phyloP scores from a whole-genome alignment of 2,329 filamentous ascomycete species.

The Pleomassaria siparia region DNA sequence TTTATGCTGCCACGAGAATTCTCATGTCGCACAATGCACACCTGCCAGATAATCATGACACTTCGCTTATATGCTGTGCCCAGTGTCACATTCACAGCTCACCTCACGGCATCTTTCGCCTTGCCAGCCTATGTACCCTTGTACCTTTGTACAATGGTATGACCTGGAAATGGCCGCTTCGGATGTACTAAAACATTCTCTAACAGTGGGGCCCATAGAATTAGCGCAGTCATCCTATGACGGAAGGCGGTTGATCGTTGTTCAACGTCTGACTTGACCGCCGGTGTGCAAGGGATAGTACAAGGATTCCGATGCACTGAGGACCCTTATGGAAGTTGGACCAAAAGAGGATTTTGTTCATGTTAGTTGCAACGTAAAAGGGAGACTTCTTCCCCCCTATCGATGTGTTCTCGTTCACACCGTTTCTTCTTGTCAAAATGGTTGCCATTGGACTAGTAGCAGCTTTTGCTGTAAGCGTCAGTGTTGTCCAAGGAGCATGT shows the following conservation, averaged over 20 bases:
- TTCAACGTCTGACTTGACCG: constrained; percentile 2
- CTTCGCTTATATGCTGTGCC: constrained; percentile 13
- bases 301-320: neutral
- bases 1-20: neutral
- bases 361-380: neutral
- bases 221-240: constrained; percentile 4
- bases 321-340: neutral
- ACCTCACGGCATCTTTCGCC: constrained; percentile 7
- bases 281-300: neutral
- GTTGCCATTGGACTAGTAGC: constrained; percentile 23
- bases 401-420: constrained; percentile 1
- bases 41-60: neutral
- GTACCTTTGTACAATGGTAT: no score
- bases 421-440: constrained; percentile 22
- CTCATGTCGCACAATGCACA: neutral
- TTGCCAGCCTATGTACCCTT: no score
- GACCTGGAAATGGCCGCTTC: constrained; percentile 9
- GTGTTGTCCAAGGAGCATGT: constrained; percentile 30
- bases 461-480: constrained; percentile 25
- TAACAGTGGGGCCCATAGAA: constrained; percentile 5
- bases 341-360: neutral
- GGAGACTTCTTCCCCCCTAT: neutral
- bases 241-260: constrained; percentile 7
- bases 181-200: constrained; percentile 7
- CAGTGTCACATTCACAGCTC: constrained; percentile 14